Percentiles rank a stretch among this genome's conserved stretches.
These are phyloP conservation scores for Xylariaceae sp. DNA, from an alignment of 2,329 filamentous ascomycete species.

Conservation along the genomic window DNA sequence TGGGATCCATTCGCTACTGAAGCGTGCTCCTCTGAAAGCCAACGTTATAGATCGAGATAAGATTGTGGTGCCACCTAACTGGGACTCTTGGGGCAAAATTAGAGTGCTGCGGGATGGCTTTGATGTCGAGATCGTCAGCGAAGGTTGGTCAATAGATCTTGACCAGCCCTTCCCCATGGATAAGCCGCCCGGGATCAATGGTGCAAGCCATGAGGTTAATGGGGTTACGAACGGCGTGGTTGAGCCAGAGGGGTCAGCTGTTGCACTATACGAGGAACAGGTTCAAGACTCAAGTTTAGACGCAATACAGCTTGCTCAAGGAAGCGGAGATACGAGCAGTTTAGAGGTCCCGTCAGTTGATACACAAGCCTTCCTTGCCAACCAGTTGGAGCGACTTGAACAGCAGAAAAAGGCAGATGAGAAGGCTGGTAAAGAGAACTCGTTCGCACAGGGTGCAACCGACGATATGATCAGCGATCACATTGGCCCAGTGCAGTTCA, in stretches of 20 bases:
- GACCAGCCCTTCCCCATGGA: slow-evolving; percentile 55
- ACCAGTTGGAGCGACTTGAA: slow-evolving; percentile 78
- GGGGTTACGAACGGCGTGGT: slow-evolving; percentile 37
- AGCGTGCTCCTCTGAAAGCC: slow-evolving; percentile 77
- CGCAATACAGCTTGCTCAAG: slow-evolving; percentile 57
- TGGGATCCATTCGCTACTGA: slow-evolving; percentile 81
- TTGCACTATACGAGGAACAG: slow-evolving; percentile 75
- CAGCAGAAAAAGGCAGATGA: slow-evolving; percentile 58
- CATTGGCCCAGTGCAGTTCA: slow-evolving; percentile 94
- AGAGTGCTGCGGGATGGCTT: slow-evolving; percentile 88
- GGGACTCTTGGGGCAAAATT: slow-evolving; percentile 99
- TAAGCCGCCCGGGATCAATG: slow-evolving; percentile 29
- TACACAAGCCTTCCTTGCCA: slow-evolving; percentile 74
- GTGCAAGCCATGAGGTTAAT: slow-evolving; percentile 32
- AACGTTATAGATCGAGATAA: slow-evolving; percentile 94
- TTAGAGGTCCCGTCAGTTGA: slow-evolving; percentile 71
- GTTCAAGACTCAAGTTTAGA: slow-evolving; percentile 75
- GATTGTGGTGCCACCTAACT: slow-evolving; percentile 92
- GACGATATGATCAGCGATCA: slow-evolving; percentile 68
- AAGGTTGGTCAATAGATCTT: slow-evolving; percentile 84
- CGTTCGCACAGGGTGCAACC: slow-evolving; percentile 32
- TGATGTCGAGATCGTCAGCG: slow-evolving; percentile 83
- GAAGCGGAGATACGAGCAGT: slow-evolving; percentile 46
- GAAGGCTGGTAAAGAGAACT: slow-evolving; percentile 43
- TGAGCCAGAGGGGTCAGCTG: slow-evolving; percentile 61